phyloP scores from a whole-genome alignment of 2,329 filamentous ascomycete species.

The Cordyceps farinosa region DNA sequence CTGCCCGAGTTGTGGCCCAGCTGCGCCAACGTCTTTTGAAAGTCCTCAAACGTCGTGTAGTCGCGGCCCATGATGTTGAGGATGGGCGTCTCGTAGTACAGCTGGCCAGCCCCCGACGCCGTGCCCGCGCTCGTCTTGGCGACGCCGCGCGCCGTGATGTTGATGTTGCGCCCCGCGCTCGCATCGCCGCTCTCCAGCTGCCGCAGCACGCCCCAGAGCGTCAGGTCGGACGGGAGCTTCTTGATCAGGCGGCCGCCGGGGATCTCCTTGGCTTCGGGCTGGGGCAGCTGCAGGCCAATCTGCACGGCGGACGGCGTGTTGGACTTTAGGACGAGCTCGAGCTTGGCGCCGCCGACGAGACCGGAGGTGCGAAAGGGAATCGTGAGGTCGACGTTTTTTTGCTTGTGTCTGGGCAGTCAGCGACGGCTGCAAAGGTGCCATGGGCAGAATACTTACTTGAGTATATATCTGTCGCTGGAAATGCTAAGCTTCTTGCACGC shows the following conservation, averaged over 20 bases:
- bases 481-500: slow-evolving; percentile 81
- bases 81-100: slow-evolving; percentile 85
- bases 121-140: slow-evolving; percentile 56
- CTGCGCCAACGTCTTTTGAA: slow-evolving; percentile 86
- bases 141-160: slow-evolving; percentile 81
- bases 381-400: slow-evolving; percentile 82
- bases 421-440: background rate
- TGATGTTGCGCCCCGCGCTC: slow-evolving; percentile 59
- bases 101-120: slow-evolving; percentile 62
- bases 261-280: slow-evolving; percentile 60
- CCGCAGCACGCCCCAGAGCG: slow-evolving; percentile 83
- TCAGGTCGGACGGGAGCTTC: slow-evolving; percentile 84
- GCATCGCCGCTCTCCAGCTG: slow-evolving; percentile 79
- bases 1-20: slow-evolving; percentile 83
- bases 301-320: slow-evolving; percentile 82
- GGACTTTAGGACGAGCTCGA: slow-evolving; percentile 85
- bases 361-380: slow-evolving; percentile 79
- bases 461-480: slow-evolving; percentile 66
- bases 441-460: slow-evolving; percentile 61
- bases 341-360: slow-evolving; percentile 78
- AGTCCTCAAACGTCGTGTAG: slow-evolving; percentile 69
- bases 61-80: slow-evolving; percentile 81
- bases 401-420: slow-evolving; percentile 63
- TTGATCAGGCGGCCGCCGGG: slow-evolving; percentile 69
- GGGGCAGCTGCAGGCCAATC: slow-evolving; percentile 81